Base-by-base conservation (phyloP, 345 rosid genomes). In the Arabis hirsuta region DNA sequence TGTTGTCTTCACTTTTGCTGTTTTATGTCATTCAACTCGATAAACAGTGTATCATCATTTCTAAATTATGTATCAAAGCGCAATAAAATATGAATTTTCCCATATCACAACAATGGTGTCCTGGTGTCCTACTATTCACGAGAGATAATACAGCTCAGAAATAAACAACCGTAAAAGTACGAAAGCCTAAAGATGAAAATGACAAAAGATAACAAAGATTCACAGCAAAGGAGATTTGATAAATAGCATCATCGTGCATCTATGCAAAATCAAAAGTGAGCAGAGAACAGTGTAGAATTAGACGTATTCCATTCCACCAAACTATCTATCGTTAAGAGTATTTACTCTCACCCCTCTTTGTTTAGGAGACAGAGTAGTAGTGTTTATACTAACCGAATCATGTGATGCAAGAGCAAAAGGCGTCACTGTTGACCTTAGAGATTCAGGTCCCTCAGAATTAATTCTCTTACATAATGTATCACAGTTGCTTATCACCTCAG, bases 401-500 rank as follows among this genome's bases (percentile, higher is more conserved):
- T 78, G 55, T 14, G 82, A 31, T 5, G 81, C 62, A 9, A 65
- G 51, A 26, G 69, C 46, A 64, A 90, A 87, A 45, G 96, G 94
- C 10, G 77, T 73, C 51, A 83, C 59, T 1, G 83, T 82, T 29
- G 85, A 78, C 55, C 66, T 78, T 9, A 95, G 87, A 66, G 92
- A 83, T 66, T 91, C 94, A 1, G 99, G 98, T 5, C 96, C 97
- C 67, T 91, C 96, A 0, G 76, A 26, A 0, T 76, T 76, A 4
- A 95, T 91, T 82, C 96, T 83, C 84, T 87, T 88, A 86, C 96
- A 85, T 19, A 91, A 34, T 12, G 93, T 81, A 66, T 91, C 86
- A 36, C 91, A 90, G 55, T 91, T 95, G 76, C 84, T 88, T 3
- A 90, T 82, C 43, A 91, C 96, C 84, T 91, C 96, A 0, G 89